phyloP scores from a whole-genome alignment of 495 filamentous ascomycete genomes.

The Hamigera avellanea region DNA sequence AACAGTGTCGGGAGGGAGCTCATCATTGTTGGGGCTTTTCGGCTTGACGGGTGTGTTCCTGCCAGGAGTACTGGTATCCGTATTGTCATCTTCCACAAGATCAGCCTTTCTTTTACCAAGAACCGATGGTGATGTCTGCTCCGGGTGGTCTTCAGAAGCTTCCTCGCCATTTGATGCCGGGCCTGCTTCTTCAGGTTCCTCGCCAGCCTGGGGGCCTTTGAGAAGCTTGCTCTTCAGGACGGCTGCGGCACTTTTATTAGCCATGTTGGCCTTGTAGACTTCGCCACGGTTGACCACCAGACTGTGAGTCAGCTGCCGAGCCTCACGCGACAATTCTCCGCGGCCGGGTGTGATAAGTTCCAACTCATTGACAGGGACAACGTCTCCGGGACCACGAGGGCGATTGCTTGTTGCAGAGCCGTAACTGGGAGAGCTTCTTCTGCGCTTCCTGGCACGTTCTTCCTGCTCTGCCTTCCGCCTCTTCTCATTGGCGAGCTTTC shows the following conservation, averaged over 20 bases:
- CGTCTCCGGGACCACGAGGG: slow-evolving; percentile 17
- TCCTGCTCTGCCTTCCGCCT: slow-evolving; percentile 59
- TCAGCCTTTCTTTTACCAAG: slow-evolving; percentile 54
- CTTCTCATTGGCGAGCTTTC: slow-evolving; percentile 64
- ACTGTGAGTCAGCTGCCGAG: slow-evolving; percentile 62
- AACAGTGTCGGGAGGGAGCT: slow-evolving; percentile 65
- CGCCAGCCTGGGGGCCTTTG: slow-evolving; percentile 20
- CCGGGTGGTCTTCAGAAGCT: slow-evolving; percentile 10
- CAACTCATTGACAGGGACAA: slow-evolving; percentile 25
- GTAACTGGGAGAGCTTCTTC: slow-evolving; percentile 36
- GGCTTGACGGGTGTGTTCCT: slow-evolving; percentile 35
- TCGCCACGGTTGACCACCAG: slow-evolving; percentile 73
- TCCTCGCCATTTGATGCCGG: slow-evolving; percentile 8
- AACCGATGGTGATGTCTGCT: slow-evolving; percentile 29
- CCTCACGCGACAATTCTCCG: slow-evolving; percentile 48
- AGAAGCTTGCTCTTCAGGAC: slow-evolving; percentile 74
- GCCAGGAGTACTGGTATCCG: slow-evolving; percentile 44
- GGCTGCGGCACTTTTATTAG: slow-evolving; percentile 91
- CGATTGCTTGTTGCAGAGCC: slow-evolving; percentile 15
- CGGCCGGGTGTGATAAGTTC: slow-evolving; percentile 48
- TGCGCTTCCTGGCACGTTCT: slow-evolving; percentile 32
- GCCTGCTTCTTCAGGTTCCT: slow-evolving; percentile 11
- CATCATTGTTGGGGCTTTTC: slow-evolving; percentile 39
- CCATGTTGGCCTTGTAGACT: slow-evolving; percentile 65
- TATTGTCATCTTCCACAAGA: slow-evolving; percentile 48